A percentile compares a stretch with the other conserved stretches of the same genome.
Conservation (phyloP, 352 stramenopile genomes). For the Phytophthora agathidicida region DNA sequence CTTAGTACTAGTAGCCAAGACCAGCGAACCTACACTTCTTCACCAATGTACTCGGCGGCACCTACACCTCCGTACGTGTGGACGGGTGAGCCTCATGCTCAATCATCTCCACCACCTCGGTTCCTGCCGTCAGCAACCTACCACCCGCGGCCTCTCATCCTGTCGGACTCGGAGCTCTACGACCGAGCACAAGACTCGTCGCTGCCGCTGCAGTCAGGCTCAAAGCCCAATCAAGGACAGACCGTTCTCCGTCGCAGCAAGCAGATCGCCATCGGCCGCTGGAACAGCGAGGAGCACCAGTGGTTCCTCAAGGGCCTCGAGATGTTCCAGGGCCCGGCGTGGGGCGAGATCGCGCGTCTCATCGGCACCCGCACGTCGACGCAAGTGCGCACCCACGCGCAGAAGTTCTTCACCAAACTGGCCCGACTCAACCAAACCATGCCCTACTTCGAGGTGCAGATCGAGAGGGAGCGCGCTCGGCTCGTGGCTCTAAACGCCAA, state of each 20-base stretch:
- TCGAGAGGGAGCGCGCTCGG: slow-evolving; percentile 68
- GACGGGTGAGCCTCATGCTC: slow-evolving; percentile 15
- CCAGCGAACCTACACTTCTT: slow-evolving; percentile 12
- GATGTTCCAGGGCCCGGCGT: slow-evolving; percentile 79
- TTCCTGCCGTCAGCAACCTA: slow-evolving; percentile 22
- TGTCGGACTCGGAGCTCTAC: slow-evolving; percentile 14
- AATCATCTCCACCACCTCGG: slow-evolving; percentile 2
- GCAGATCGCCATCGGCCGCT: slow-evolving; percentile 77
- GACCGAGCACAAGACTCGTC: slow-evolving; percentile 6
- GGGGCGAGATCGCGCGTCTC: slow-evolving; percentile 84
- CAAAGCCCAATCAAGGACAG: slow-evolving; percentile 7
- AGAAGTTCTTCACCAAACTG: slow-evolving; percentile 92
- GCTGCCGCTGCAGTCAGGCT: neutral
- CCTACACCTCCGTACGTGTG: slow-evolving; percentile 23
- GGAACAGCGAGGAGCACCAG: slow-evolving; percentile 77
- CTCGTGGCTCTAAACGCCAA: slow-evolving; percentile 58
- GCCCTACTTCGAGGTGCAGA: slow-evolving; percentile 79
- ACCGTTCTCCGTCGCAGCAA: slow-evolving; percentile 39
- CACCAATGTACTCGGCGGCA: slow-evolving; percentile 19
- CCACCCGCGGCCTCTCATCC: slow-evolving; percentile 2
- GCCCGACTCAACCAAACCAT: slow-evolving; percentile 74
- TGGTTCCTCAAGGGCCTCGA: slow-evolving; percentile 83
- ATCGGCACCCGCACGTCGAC: slow-evolving; percentile 86
- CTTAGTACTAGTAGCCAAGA: slow-evolving; percentile 5
- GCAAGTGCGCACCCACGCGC: slow-evolving; percentile 85